Percentiles rank a stretch among this genome's conserved stretches.
Conservation (phyloP, 192 early-diverging fungal species). For the Coemansia sp. region DNA sequence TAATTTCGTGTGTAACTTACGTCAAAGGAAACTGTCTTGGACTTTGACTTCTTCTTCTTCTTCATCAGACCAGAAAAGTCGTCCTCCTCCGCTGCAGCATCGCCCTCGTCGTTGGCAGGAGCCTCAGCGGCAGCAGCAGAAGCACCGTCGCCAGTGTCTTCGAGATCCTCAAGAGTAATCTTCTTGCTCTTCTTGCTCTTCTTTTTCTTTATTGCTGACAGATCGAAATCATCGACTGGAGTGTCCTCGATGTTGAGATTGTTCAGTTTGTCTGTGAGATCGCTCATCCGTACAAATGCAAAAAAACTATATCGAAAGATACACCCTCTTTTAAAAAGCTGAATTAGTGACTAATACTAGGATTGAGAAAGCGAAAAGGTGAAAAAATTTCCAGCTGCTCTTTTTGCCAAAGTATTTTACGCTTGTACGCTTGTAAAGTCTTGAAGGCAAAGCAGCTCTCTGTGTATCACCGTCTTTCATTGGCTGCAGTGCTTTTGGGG, state of each 20-base stretch:
- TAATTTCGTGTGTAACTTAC: conserved; percentile 19
- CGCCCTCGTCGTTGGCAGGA: conserved; percentile 22
- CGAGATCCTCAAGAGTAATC: conserved; percentile 42
- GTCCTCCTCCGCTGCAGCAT: conserved; percentile 34
- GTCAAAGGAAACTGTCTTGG: conserved; percentile 49
- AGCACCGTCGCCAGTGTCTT: conserved; percentile 26
- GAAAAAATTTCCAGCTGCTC: not conserved
- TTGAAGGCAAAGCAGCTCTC: too few relatives aligned
- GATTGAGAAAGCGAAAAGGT: not conserved
- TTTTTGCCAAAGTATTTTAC: not conserved
- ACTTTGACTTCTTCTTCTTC: conserved; percentile 60
- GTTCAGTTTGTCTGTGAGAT: not conserved
- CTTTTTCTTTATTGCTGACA: conserved; percentile 35
- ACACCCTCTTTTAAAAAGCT: not conserved
- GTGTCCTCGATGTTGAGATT: conserved; percentile 5
- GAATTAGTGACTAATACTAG: not conserved
- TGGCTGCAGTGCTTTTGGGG: not conserved
- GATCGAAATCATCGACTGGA: conserved; percentile 33
- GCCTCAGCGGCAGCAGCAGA: conserved; percentile 15
- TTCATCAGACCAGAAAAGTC: conserved; percentile 59
- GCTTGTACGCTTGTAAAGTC: not conserved
- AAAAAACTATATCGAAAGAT: conserved; percentile 5
- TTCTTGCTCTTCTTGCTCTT: conserved; percentile 56
- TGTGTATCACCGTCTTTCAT: not conserved
- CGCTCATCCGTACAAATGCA: conserved; percentile 15